phyloP scores from a whole-genome alignment of 495 filamentous ascomycete species.

The Xylaria curta region DNA sequence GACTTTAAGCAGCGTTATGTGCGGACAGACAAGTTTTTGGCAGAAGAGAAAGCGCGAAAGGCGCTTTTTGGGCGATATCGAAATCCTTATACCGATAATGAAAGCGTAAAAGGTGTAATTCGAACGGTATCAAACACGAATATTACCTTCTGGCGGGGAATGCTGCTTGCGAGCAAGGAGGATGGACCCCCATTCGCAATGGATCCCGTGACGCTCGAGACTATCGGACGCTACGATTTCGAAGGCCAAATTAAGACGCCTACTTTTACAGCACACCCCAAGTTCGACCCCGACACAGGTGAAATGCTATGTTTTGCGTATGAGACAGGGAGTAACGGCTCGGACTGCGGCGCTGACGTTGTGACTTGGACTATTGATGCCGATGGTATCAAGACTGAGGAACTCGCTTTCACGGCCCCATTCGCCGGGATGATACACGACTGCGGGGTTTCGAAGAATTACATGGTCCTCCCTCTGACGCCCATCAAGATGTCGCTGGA shows the following conservation, averaged over 20 bases:
- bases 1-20: slow-evolving; percentile 61
- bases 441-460: slow-evolving; percentile 59
- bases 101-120: slow-evolving; percentile 54
- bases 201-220: slow-evolving; percentile 63
- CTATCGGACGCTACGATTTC: slow-evolving; percentile 60
- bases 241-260: slow-evolving; percentile 60
- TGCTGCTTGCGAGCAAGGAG: slow-evolving; percentile 62
- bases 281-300: slow-evolving; percentile 62
- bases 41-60: slow-evolving; percentile 48
- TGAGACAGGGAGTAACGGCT: slow-evolving; percentile 54
- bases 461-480: slow-evolving; percentile 57
- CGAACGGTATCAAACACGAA: slow-evolving; percentile 63
- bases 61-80: slow-evolving; percentile 60
- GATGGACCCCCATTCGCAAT: slow-evolving; percentile 62
- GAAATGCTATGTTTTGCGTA: slow-evolving; percentile 66
- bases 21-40: slow-evolving; percentile 54
- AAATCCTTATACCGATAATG: slow-evolving; percentile 62
- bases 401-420: slow-evolving; percentile 57
- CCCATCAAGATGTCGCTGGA: slow-evolving; percentile 59
- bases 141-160: slow-evolving; percentile 57
- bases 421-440: slow-evolving; percentile 66
- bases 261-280: slow-evolving; percentile 68
- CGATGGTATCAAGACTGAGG: slow-evolving; percentile 52
- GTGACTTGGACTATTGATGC: slow-evolving; percentile 53
- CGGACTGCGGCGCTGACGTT: slow-evolving; percentile 55